Conservation (phyloP, 148 eudicot species). For the Fagopyrum homotropicum region DNA sequence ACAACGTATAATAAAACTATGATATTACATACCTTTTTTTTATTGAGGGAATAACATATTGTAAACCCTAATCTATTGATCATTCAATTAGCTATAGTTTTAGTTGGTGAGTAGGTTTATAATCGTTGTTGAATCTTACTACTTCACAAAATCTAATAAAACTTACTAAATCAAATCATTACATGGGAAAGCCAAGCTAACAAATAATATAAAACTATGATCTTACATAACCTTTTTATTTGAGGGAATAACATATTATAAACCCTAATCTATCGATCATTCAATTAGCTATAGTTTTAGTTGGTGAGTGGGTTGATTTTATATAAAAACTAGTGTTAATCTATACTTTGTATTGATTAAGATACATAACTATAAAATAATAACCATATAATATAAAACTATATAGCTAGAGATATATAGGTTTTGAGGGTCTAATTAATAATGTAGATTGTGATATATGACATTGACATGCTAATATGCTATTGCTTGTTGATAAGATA, state of each 20-base stretch:
- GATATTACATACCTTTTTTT: background rate
- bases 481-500: background rate
- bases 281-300: constrained; percentile 4
- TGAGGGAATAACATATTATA: background rate
- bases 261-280: background rate
- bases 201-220: background rate
- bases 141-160: background rate
- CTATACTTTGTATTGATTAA: background rate
- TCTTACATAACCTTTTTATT: background rate
- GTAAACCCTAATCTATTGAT: background rate
- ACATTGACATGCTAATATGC: background rate
- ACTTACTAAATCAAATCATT: constrained; percentile 2
- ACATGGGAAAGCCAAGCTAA: constrained; percentile 2
- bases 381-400: background rate
- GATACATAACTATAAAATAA: background rate
- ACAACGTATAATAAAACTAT: background rate
- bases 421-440: constrained; percentile 6
- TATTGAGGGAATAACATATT: no score
- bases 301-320: constrained; percentile 1
- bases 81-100: background rate
- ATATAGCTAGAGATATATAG: background rate
- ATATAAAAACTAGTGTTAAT: background rate
- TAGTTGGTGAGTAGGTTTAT: background rate
- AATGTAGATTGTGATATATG: constrained; percentile 11
- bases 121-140: background rate